Base-by-base conservation (phyloP, 2,329 filamentous ascomycete genomes). In the Leptographium lundbergii region DNA sequence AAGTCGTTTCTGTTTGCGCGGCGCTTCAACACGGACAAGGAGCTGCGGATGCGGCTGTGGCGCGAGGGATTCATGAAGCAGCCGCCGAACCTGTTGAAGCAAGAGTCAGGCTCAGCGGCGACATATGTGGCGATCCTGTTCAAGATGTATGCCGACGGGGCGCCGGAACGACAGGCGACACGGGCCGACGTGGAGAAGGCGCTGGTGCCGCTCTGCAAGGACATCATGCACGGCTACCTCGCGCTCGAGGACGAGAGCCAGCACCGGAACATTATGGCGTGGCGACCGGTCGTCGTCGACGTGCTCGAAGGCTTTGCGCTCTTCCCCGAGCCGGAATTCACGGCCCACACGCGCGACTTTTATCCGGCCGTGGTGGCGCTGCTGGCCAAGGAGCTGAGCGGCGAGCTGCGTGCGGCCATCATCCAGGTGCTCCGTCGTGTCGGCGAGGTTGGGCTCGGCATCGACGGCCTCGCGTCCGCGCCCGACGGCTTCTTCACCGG, bases 31-130 rank as follows among this genome's bases (percentile, higher is more conserved):
- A 90, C 91, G 63, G 91, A 99, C 74, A 95, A 96, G 73, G 94
- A 97, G 65, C 78, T 99, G 45, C 85, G 94, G 53, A 95, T 95
- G 80, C 84, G 89, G 22, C 79, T 99, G 22, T 99, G 95, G 90
- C 81, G 91, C 56, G 94, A 99, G 71, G 94, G 95, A 0, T 99
- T 99, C 78, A 99, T 99, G 94, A 96, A 95, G 74, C 94, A 99
- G 70, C 92, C 94, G 19, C 94, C 94, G 3, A 99, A 99, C 67
- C 78, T 99, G 14, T 81, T 99, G 34, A 99, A 99, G 75, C 94
- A 99, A 71, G 94, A 99, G 74, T 89, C 84, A 62, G 92, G 94
- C 48, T 89, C 87, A 59, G 94, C 94, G 0, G 89, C 89, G 2
- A 96, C 95, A 1, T 99, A 99, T 70, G 90, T 99, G 42, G 88